These are phyloP conservation scores for Malassezia equina DNA, from an alignment of 1,284 basidiomycete genomes.

Conservation along the genomic window DNA sequence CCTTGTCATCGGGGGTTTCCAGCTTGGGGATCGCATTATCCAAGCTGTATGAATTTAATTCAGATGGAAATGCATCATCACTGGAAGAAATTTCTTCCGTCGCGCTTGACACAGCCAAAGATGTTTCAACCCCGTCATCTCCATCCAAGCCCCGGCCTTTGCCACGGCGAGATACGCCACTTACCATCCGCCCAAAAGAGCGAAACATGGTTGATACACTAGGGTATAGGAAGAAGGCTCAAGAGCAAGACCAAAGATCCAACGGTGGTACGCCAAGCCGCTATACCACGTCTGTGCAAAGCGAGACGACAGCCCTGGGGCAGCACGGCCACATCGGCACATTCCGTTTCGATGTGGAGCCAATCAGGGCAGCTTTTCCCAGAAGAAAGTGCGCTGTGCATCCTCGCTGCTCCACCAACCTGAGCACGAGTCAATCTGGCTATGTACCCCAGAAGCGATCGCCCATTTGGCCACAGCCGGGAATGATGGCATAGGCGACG, in stretches of 20 bases:
- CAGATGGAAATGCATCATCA: background rate
- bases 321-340: background rate
- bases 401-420: background rate
- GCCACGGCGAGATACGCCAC: conserved; percentile 38
- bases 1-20: background rate
- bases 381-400: background rate
- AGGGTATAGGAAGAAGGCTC: background rate
- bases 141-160: conserved; percentile 31
- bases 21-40: background rate
- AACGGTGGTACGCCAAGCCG: background rate
- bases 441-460: conserved; percentile 42
- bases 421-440: background rate
- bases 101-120: conserved; percentile 14
- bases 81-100: conserved; percentile 4
- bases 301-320: background rate
- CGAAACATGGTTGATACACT: conserved; percentile 34
- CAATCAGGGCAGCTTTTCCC: background rate
- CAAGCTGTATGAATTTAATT: background rate
- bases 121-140: conserved; percentile 7
- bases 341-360: background rate
- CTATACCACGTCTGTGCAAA: background rate
- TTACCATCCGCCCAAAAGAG: conserved; percentile 42
- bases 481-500: conserved; percentile 40
- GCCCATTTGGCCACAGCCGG: conserved; percentile 40
- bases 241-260: background rate